Evolutionary conservation across 2,329 filamentous ascomycete genomes (phyloP), one percentile per base, ranked within the genome.

Genomic region (Cytospora paraplurivora): DNA sequence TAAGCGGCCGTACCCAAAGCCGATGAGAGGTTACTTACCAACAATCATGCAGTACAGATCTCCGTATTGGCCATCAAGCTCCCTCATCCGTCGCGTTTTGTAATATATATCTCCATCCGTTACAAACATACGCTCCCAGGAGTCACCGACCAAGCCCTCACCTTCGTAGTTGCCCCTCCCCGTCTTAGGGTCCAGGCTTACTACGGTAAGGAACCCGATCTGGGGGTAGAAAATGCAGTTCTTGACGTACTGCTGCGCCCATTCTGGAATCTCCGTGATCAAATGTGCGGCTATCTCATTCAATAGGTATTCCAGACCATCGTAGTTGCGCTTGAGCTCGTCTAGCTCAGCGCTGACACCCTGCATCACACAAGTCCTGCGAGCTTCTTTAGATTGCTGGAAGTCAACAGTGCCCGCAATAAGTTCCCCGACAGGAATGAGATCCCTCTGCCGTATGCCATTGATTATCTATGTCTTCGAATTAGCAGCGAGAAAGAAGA

Each of bases 181-280:
- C 1, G 83, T 86, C 1, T 79, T 73, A 15, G 81, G 77, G 68
- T 92, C 85, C 4, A 88, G 75, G 1, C 83, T 83, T 17, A 96
- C 87, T 0, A 89, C 87, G 2, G 93, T 90, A 44, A 97, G 83
- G 72, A 97, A 99, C 0, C 95, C 95, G 44, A 97, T 85, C 71
- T 97, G 93, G 0, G 93, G 94, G 66, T 96, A 90, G 73, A 95
- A 97, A 19, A 95, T 89, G 67, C 96, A 96, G 61, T 93, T 93
- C 38, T 82, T 79, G 15, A 88, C 76, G 64, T 84, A 80, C 35
- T 76, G 72, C 33, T 74, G 74, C 19, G 81, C 80, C 80, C 82
- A 82, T 64, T 83, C 79, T 1, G 93, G 89, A 21, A 95, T 78
- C 1, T 82, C 80, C 15, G 76, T 74, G 0, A 84, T 84, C 62